These are phyloP conservation scores for Entomortierella lignicola DNA, from an alignment of 192 early-diverging fungal species.

Conservation along the genomic window DNA sequence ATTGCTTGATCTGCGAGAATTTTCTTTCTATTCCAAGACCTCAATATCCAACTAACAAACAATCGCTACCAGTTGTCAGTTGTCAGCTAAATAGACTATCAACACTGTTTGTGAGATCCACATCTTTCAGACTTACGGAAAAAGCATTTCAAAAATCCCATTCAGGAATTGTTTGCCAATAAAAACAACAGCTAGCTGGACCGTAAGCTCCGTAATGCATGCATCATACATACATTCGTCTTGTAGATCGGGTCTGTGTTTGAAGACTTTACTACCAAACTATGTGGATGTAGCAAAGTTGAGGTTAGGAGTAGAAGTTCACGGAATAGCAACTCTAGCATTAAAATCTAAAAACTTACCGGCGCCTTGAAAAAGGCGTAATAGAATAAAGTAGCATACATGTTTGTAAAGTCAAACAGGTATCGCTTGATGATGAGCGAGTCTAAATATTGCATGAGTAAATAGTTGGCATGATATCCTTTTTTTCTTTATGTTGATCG, in stretches of 20 bases:
- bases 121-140: conserved; percentile 50
- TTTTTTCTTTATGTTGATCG: neutral
- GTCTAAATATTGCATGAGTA: conserved; percentile 35
- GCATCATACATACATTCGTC: conserved; percentile 17
- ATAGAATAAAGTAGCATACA: conserved; percentile 70
- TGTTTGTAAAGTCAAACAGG: conserved; percentile 73
- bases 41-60: neutral
- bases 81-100: no score
- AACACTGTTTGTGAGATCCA: no score
- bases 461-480: neutral
- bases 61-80: no score
- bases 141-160: conserved; percentile 59
- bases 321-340: no score
- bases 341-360: no score
- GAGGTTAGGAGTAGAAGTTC: no score
- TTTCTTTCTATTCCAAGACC: conserved; percentile 42
- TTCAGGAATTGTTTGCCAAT: conserved; percentile 65
- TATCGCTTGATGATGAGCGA: conserved; percentile 67
- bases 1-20: no score
- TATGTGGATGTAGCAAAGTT: no score
- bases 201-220: conserved; percentile 67
- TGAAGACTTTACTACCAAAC: neutral
- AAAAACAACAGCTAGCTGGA: conserved; percentile 72
- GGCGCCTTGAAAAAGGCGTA: conserved; percentile 66
- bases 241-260: neutral